Percentiles rank a stretch among this genome's conserved stretches.
These are phyloP conservation scores for Pachyrhizus erosus DNA, from an alignment of 306 rosid species.

Conservation along the genomic window DNA sequence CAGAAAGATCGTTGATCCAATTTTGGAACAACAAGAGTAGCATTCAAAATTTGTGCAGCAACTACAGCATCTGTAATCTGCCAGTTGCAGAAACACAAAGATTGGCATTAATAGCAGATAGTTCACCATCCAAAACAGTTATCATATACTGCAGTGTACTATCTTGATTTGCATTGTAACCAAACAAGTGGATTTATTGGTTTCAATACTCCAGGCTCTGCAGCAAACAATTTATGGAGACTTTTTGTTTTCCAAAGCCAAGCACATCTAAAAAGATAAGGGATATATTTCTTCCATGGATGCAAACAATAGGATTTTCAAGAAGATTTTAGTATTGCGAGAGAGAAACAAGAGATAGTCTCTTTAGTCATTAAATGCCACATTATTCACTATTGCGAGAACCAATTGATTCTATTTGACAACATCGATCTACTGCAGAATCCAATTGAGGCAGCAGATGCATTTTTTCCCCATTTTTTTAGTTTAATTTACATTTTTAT, in stretches of 20 bases:
- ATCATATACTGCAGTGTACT: conserved; percentile 8
- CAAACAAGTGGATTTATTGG: conserved; percentile 8
- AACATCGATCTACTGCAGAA: background rate
- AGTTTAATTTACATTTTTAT: conserved; percentile 27
- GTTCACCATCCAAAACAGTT: conserved; percentile 31
- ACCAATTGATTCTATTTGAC: conserved; percentile 32
- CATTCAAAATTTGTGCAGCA: conserved; percentile 94
- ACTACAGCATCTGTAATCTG: conserved; percentile 99
- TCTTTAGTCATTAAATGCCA: conserved; percentile 23
- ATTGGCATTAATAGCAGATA: conserved; percentile 32
- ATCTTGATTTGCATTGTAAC: conserved; percentile 1
- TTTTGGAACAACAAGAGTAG: conserved; percentile 94
- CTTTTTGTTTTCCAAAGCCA: background rate
- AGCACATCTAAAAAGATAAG: conserved; percentile 15
- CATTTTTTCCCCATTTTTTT: background rate
- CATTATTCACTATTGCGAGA: background rate
- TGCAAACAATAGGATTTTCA: conserved; percentile 8
- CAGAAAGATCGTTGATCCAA: conserved; percentile 94
- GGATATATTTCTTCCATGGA: conserved; percentile 24
- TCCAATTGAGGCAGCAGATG: conserved; percentile 30
- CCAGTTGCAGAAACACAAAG: conserved; percentile 48
- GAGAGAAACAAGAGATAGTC: background rate
- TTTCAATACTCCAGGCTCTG: conserved; percentile 21
- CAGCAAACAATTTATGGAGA: background rate
- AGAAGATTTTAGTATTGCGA: conserved; percentile 3